Conservation (phyloP, 2,329 filamentous ascomycete genomes). For the Cordyceps farinosa region DNA sequence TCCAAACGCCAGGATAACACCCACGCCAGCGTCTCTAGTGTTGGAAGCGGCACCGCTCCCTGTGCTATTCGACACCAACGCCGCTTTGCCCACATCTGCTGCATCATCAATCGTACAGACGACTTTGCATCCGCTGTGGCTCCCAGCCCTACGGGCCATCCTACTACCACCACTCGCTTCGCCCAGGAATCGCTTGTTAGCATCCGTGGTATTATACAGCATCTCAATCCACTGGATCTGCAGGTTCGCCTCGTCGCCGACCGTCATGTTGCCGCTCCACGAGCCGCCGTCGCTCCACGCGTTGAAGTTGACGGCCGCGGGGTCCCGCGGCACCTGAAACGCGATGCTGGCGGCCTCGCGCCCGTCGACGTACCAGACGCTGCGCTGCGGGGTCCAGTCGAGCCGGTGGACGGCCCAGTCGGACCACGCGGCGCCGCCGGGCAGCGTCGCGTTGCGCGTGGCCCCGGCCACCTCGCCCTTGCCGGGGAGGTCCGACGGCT, state of each 20-base stretch:
- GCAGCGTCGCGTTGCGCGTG: slow-evolving; percentile 46
- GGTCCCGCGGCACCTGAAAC: slow-evolving; percentile 53
- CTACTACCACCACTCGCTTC: slow-evolving; percentile 10
- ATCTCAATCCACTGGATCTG: slow-evolving; percentile 63
- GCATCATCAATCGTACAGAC: slow-evolving; percentile 36
- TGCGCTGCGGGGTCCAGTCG: slow-evolving; percentile 54
- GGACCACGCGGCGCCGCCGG: slow-evolving; percentile 43
- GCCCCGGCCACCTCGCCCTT: slow-evolving; percentile 44
- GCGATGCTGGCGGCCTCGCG: slow-evolving; percentile 47
- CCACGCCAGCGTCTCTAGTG: not conserved
- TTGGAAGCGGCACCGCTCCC: not conserved
- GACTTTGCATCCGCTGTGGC: slow-evolving; percentile 23
- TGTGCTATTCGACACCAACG: slow-evolving; percentile 26
- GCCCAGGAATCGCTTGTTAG: slow-evolving; percentile 22
- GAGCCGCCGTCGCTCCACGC: slow-evolving; percentile 58
- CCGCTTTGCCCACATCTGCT: slow-evolving; percentile 25
- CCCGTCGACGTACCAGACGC: slow-evolving; percentile 53
- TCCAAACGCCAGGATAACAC: not conserved
- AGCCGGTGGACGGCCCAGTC: slow-evolving; percentile 58
- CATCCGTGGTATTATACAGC: slow-evolving; percentile 47
- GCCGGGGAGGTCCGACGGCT: slow-evolving; percentile 47
- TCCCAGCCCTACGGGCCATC: slow-evolving; percentile 31
- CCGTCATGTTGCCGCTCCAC: slow-evolving; percentile 58
- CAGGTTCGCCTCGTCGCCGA: slow-evolving; percentile 47
- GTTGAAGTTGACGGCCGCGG: slow-evolving; percentile 53